Percentiles rank a stretch among this genome's conserved stretches.
These are phyloP conservation scores for Nakataea oryzae DNA, from an alignment of 2,329 filamentous ascomycete genomes.

Conservation along the genomic window DNA sequence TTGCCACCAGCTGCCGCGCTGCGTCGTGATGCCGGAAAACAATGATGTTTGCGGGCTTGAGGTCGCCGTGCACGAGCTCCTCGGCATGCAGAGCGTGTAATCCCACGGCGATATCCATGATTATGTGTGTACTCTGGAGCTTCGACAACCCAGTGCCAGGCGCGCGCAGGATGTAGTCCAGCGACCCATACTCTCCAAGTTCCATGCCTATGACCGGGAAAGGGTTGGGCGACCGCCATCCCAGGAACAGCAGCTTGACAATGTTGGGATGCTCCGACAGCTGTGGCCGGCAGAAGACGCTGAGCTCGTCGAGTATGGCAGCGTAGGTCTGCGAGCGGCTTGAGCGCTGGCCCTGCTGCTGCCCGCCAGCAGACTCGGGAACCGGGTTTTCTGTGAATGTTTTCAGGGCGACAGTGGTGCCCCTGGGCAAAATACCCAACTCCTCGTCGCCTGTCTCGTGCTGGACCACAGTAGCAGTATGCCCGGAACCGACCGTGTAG, in stretches of 20 bases:
- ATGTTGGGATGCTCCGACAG: not conserved
- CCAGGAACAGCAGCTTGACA: not conserved
- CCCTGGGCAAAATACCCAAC: not conserved
- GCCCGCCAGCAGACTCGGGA: not conserved
- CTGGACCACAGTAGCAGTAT: not conserved
- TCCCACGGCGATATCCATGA: not conserved
- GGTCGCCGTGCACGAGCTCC: not conserved
- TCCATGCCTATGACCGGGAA: not conserved
- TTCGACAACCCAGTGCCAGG: not conserved
- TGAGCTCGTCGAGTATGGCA: not conserved
- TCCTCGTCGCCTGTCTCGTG: not conserved
- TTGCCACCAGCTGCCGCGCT: not conserved
- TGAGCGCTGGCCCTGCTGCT: no score
- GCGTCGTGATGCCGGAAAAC: not conserved
- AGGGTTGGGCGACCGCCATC: not conserved
- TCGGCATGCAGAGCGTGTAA: not conserved
- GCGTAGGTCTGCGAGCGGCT: not conserved
- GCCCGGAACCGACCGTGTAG: not conserved
- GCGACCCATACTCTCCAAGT: not conserved
- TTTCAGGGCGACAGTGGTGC: not conserved
- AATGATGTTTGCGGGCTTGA: not conserved
- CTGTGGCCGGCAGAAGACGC: not conserved
- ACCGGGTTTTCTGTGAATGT: not conserved
- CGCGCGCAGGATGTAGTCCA: not conserved
- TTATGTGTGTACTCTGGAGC: not conserved